Conservation (phyloP, 192 early-diverging fungal species). For the Gaertneriomyces sp. region DNA sequence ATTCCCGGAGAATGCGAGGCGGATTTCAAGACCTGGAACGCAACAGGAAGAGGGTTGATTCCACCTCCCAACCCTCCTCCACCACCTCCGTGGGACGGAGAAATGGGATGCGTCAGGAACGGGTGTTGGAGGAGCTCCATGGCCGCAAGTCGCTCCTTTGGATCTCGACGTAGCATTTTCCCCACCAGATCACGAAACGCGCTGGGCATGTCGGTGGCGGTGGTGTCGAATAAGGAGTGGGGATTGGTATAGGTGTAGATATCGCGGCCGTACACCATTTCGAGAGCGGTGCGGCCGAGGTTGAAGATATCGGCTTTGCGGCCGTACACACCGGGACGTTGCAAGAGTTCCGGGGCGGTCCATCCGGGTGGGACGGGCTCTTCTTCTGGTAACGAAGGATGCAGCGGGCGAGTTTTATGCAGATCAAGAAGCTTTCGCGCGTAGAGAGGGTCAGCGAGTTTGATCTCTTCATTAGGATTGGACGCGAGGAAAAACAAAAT, state of each 20-base stretch:
- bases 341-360: constrained; percentile 30
- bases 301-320: constrained; percentile 31
- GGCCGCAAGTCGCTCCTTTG: constrained; percentile 68
- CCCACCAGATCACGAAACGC: constrained; percentile 48
- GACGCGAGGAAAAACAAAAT: constrained; percentile 27
- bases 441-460: constrained; percentile 30
- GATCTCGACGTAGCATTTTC: constrained; percentile 64
- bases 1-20: constrained; percentile 41
- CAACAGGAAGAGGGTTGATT: constrained; percentile 21
- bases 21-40: constrained; percentile 33
- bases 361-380: neutral
- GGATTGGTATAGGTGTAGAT: constrained; percentile 8
- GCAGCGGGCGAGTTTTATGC: constrained; percentile 9
- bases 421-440: constrained; percentile 25
- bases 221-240: neutral
- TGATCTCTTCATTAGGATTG: constrained; percentile 25
- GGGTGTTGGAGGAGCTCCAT: constrained; percentile 69
- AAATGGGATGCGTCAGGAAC: constrained; percentile 46
- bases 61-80: constrained; percentile 36
- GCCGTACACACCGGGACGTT: constrained; percentile 29
- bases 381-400: constrained; percentile 4
- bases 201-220: constrained; percentile 37
- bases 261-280: constrained; percentile 23
- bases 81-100: too few species aligned
- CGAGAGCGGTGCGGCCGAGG: constrained; percentile 30